Evolutionary conservation across 345 rosid genomes (phyloP), one percentile per base, ranked within the genome.

Genomic region (Populus alba): DNA sequence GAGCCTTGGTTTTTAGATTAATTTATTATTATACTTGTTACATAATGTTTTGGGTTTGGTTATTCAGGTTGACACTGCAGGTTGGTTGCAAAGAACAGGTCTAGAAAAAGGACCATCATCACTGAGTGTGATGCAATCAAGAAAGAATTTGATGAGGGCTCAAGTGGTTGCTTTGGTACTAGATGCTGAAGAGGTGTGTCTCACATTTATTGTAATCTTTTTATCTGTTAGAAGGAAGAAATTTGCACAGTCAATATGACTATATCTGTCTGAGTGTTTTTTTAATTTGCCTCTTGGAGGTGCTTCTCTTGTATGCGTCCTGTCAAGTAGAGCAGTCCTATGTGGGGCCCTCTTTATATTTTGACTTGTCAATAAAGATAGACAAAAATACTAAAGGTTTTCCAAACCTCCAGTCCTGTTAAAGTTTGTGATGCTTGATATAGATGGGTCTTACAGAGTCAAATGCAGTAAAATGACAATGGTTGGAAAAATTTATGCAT

Each of bases 71-170:
- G 98, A 95, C 41, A 96, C 99, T 68, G 99, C 99, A 72, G 99
- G 99, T 33, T 96, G 98, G 99, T 84, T 96, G 87, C 94, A 94
- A 80, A 91, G 99, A 79, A 86, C 91, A 69, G 94, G 89, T 68
- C 75, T 86, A 68, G 91, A 94, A 83, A 96, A 96, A 88, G 98
- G 98, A 78, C 97, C 98, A 35, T 86, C 95, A 47, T 96, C 98
- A 59, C 83, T 96, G 85, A 92, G 99, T 79, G 77, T 96, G 17
- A 82, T 96, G 92, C 99, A 96, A 80, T 96, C 99, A 23, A 91
- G 97, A 86, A 94, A 91, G 88, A 94, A 87, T 87, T 88, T 94
- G 78, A 88, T 94, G 97, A 93, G 99, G 71, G 98, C 99, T 70
- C 98, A 96, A 86, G 86, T 94, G 51, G 84, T 94, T 76, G 99